Evolutionary conservation across 2,329 filamentous ascomycete genomes (phyloP).

Genomic region (Ophiocordyceps polyrhachis-furcata): DNA sequence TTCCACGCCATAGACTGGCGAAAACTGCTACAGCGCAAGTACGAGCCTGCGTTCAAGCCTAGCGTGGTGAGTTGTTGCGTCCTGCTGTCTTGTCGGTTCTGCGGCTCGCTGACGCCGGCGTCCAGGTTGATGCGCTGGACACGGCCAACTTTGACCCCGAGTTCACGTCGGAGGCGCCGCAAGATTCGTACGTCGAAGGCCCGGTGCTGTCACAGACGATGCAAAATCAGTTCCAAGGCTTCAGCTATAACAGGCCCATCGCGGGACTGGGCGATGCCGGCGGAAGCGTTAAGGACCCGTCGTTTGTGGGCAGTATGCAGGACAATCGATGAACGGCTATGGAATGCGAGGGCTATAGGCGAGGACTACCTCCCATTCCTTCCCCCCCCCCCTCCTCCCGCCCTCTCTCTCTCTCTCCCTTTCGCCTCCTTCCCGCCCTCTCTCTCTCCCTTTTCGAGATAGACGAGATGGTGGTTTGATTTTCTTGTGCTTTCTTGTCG

Average conservation of each 20-base stretch:
- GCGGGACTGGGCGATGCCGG: constrained; percentile 84
- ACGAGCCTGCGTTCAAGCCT: constrained; percentile 94
- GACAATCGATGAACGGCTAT: constrained; percentile 19
- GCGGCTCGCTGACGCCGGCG: not conserved
- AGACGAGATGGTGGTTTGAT: not conserved
- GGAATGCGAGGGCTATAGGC: not conserved
- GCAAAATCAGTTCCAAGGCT: constrained; percentile 90
- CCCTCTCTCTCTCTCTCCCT: not conserved
- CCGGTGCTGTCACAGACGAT: constrained; percentile 82
- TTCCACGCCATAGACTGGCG: constrained; percentile 99
- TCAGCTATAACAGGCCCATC: constrained; percentile 93
- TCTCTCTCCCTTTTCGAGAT: not conserved
- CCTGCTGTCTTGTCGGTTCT: not conserved
- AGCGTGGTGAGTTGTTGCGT: constrained; percentile 57
- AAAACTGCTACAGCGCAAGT: constrained; percentile 91
- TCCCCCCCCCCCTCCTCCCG: too few species aligned
- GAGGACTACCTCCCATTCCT: not conserved
- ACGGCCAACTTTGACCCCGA: constrained; percentile 84
- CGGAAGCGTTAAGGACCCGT: constrained; percentile 81
- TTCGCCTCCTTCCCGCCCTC: not conserved
- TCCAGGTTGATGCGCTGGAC: constrained; percentile 64
- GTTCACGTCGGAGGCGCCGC: constrained; percentile 76
- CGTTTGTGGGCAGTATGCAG: constrained; percentile 43
- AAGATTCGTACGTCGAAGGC: constrained; percentile 86
- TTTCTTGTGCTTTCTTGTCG: not conserved